These are phyloP conservation scores for Metschnikowia drakensbergensis DNA, from an alignment of 805 yeast genomes.

Conservation along the genomic window DNA sequence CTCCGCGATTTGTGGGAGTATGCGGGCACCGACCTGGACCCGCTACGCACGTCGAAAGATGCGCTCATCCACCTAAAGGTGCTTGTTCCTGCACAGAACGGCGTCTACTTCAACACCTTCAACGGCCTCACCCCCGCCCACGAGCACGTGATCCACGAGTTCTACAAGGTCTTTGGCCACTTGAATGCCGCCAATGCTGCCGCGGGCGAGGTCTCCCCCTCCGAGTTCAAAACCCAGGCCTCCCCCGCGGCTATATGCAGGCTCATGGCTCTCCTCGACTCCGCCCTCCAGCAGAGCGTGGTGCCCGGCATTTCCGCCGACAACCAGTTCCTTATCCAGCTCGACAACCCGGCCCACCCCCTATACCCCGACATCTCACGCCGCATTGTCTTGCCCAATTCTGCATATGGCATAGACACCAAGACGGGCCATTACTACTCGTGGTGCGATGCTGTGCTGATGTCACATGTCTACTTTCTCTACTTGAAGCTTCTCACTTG, in stretches of 20 bases:
- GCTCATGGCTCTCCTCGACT: conserved; percentile 16
- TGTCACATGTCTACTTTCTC: conserved; percentile 20
- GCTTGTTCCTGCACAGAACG: conserved; percentile 13
- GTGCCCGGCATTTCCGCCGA: conserved; percentile 14
- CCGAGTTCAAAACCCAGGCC: conserved; percentile 1
- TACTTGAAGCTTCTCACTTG: conserved; percentile 24
- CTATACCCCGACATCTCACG: conserved; percentile 6
- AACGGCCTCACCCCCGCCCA: conserved; percentile 13
- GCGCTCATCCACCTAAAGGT: conserved; percentile 13
- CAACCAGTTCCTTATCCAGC: conserved; percentile 8
- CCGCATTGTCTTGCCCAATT: conserved; percentile 12
- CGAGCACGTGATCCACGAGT: conserved; percentile 10
- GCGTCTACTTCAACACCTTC: conserved; percentile 16
- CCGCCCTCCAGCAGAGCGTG: conserved; percentile 13
- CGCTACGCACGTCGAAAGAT: neutral
- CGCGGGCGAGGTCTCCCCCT: neutral
- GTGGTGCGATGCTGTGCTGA: conserved; percentile 25
- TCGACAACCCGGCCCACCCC: conserved; percentile 18
- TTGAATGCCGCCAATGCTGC: conserved; percentile 4
- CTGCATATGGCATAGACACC: conserved; percentile 17
- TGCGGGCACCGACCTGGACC: neutral
- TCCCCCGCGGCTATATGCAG: conserved; percentile 14
- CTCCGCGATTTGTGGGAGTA: conserved; percentile 8
- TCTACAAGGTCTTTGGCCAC: conserved; percentile 10
- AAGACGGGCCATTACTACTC: conserved; percentile 18